phyloP scores from a whole-genome alignment of 2,329 filamentous ascomycete species.

The Pestalotiopsis sp. region DNA sequence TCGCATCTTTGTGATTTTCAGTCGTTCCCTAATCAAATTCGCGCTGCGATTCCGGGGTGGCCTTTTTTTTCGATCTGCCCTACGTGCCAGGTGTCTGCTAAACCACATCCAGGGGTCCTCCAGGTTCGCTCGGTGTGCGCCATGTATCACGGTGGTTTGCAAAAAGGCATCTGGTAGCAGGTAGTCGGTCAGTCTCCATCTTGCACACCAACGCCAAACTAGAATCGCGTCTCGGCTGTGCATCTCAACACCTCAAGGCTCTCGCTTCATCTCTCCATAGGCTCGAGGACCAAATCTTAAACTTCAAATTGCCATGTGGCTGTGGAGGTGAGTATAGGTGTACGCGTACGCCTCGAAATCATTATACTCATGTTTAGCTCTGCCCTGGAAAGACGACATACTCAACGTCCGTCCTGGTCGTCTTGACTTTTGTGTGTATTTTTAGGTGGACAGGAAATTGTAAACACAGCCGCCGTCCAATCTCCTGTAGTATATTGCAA shows the following conservation, averaged over 20 bases:
- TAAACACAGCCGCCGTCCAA: not conserved
- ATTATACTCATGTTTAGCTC: not conserved
- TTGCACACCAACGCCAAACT: not conserved
- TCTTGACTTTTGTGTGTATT: too few species aligned
- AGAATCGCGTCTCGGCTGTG: not conserved
- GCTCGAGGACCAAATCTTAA: not conserved
- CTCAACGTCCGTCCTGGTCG: too few species aligned
- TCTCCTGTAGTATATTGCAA: not conserved
- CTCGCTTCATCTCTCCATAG: not conserved
- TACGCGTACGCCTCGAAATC: not conserved
- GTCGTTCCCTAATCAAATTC: not conserved
- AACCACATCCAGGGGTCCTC: not conserved
- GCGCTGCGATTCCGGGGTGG: not conserved
- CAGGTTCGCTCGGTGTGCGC: slow-evolving; percentile 1
- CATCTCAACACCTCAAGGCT: not conserved
- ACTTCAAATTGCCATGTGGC: not conserved
- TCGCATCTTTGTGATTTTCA: not conserved
- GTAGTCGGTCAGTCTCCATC: not conserved
- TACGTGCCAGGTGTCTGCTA: not conserved
- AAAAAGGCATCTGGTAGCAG: not conserved
- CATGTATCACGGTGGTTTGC: not conserved
- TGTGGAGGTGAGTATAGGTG: not conserved
- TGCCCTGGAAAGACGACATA: not conserved
- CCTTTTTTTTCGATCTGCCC: not conserved
- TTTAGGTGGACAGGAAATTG: not conserved